Base-by-base conservation (phyloP, 768 basidiomycete species). In the Phylloporus sp. region DNA sequence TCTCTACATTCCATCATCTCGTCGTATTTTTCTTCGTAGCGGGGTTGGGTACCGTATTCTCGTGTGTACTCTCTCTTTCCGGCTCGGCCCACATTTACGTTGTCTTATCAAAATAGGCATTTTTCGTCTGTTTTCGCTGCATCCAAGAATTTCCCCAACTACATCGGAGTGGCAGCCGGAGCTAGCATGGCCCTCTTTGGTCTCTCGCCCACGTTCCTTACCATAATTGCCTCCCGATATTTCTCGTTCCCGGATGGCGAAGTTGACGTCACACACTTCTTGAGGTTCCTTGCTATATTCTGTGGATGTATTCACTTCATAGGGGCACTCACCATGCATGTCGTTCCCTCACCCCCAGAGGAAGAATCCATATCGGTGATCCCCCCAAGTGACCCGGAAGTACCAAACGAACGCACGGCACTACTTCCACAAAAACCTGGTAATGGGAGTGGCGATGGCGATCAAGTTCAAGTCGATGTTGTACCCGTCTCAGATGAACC, bases 71-170 rank as follows among this genome's bases (percentile, higher is more conserved):
- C 47, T 31, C 23, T 29, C 22, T 27, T 36, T n/a, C 26, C 52
- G 28, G 26, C 47, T 29, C 40, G 5, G 24, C 20, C 20, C n/a
- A 34, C 29, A 49, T n/a, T 54, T 6, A 63, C 43, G 0, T 24
- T 20, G 12, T 12, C 16, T 31, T 35, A 42, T 23, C 39, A 32
- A 45, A 53, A 46, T 39, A 79, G 77, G 24, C 89, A 83, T 58
- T 90, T 91, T 59, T 86, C 87, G 0, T 78, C 81, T 7, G 67
- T 91, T 13, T 91, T 92, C 65, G 77, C 86, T 10, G 88, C 89
- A 0, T 84, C 87, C 4, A 83, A 81, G 68, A 74, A 72, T 38
- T 91, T 91, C 54, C 84, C 86, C 7, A 62, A 71, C 5, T 79
- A 84, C 56, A 78, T 80, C 40, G 87, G 87, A 18, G 66, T 83